A percentile compares a stretch with the other conserved stretches of the same genome.
Evolutionary conservation across 2,329 filamentous ascomycete genomes (phyloP).

Genomic region (Orbilia javanica): DNA sequence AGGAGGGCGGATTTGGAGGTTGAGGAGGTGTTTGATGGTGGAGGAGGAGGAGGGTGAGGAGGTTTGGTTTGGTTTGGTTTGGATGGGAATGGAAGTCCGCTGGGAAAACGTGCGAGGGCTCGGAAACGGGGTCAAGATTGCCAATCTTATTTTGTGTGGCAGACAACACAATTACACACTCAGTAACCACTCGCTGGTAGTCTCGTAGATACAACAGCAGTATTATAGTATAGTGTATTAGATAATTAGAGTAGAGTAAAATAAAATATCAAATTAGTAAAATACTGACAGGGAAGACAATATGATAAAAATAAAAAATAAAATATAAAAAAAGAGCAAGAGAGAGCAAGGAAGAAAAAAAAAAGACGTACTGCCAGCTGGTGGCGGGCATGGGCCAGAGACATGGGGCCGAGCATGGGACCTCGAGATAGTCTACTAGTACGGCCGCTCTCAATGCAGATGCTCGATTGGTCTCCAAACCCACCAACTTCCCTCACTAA

Average conservation of each 20-base stretch:
- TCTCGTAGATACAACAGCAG: no score
- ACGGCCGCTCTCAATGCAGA: slow-evolving; percentile 39
- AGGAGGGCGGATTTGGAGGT: slow-evolving; percentile 20
- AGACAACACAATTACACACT: slow-evolving; percentile 24
- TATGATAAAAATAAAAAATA: no score
- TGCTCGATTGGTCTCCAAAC: slow-evolving; percentile 31
- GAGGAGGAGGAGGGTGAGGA: no score
- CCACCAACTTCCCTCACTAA: slow-evolving; percentile 35
- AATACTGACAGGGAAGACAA: background rate
- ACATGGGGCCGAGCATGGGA: background rate
- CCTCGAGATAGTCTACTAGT: slow-evolving; percentile 3
- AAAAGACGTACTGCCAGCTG: background rate
- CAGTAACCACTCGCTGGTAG: no score
- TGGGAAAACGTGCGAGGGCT: background rate
- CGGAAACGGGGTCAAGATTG: slow-evolving; percentile 2
- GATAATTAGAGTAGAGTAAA: no score
- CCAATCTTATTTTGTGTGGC: slow-evolving; percentile 16
- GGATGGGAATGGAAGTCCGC: slow-evolving; percentile 36
- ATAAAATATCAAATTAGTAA: no score
- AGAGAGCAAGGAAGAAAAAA: background rate
- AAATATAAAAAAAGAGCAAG: no score
- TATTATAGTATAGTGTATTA: no score
- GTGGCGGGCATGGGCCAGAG: slow-evolving; percentile 21
- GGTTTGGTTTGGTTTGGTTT: no score
- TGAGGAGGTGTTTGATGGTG: slow-evolving; percentile 21